A percentile compares a stretch with the other conserved stretches of the same genome.
Evolutionary conservation across 768 basidiomycete species (phyloP).

Genomic region (Lactifluus piperatus): DNA sequence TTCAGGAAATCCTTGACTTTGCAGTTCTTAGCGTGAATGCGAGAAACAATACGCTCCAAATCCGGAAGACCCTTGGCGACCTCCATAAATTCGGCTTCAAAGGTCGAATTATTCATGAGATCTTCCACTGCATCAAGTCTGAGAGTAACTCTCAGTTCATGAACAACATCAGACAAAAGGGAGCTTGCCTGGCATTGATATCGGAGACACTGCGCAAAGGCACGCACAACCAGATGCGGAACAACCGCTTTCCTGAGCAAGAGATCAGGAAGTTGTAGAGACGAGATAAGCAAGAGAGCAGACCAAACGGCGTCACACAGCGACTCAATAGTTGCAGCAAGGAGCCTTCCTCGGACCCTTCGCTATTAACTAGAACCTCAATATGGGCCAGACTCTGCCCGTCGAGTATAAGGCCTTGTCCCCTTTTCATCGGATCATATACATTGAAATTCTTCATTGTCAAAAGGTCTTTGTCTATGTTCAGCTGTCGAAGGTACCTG

Average conservation of each 20-base stretch:
- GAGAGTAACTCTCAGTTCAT: not conserved
- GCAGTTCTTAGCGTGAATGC: conserved; percentile 90
- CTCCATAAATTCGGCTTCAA: conserved; percentile 65
- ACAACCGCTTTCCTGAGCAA: conserved; percentile 75
- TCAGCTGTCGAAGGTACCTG: conserved; percentile 81
- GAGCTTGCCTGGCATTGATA: conserved; percentile 76
- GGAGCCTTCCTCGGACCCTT: conserved; percentile 89
- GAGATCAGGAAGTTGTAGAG: not conserved
- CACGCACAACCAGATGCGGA: conserved; percentile 94
- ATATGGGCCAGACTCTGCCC: conserved; percentile 94
- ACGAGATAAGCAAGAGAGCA: conserved; percentile 20
- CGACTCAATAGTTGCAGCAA: conserved; percentile 72
- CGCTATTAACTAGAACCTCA: conserved; percentile 88
- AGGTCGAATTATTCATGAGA: conserved; percentile 69
- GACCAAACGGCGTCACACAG: conserved; percentile 89
- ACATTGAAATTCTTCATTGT: conserved; percentile 97
- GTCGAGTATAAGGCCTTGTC: conserved; percentile 80
- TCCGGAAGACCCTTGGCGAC: conserved; percentile 82
- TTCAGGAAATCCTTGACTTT: conserved; percentile 82
- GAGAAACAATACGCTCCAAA: conserved; percentile 87
- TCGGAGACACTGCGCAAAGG: conserved; percentile 74
- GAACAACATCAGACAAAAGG: not conserved
- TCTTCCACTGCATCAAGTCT: conserved; percentile 95
- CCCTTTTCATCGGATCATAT: conserved; percentile 90
- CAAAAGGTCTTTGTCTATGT: conserved; percentile 92